Conservation (phyloP, 2,329 filamentous ascomycete genomes). For the Trichoderma polysporum region DNA sequence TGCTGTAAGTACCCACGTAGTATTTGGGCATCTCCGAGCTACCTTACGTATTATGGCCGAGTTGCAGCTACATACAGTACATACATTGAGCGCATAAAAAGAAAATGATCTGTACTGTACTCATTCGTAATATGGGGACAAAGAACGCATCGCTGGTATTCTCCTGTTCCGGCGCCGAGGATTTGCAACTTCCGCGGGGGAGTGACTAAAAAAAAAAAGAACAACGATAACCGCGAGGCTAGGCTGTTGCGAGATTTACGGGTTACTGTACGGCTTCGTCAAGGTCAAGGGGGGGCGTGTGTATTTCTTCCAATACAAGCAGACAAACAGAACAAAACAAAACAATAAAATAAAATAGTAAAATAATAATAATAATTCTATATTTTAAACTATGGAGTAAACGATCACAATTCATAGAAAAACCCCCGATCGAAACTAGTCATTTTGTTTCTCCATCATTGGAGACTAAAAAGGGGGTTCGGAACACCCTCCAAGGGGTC, state of each 20-base stretch:
- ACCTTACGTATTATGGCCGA: not conserved
- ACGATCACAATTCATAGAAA: too few species aligned
- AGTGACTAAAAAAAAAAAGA: not conserved
- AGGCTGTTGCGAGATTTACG: slow-evolving; percentile 12
- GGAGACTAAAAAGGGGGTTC: not conserved
- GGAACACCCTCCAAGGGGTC: not conserved
- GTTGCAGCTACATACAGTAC: not conserved
- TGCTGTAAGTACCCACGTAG: not conserved
- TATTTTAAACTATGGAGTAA: not conserved
- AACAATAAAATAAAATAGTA: not conserved
- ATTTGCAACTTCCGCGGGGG: slow-evolving; percentile 5
- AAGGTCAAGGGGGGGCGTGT: not conserved
- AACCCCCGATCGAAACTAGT: not conserved
- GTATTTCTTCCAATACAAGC: not conserved
- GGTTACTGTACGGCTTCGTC: not conserved
- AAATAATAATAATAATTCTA: not conserved
- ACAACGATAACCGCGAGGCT: slow-evolving; percentile 11
- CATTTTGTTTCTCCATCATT: not conserved
- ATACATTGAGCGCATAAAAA: not conserved
- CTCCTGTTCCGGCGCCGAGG: slow-evolving; percentile 8
- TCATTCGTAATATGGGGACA: too few species aligned
- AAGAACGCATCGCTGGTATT: not conserved
- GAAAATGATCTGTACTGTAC: too few species aligned
- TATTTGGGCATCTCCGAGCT: not conserved
- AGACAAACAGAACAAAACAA: not conserved